phyloP scores from a whole-genome alignment of 2,329 filamentous ascomycete genomes.

The Harringtonia lauricola region DNA sequence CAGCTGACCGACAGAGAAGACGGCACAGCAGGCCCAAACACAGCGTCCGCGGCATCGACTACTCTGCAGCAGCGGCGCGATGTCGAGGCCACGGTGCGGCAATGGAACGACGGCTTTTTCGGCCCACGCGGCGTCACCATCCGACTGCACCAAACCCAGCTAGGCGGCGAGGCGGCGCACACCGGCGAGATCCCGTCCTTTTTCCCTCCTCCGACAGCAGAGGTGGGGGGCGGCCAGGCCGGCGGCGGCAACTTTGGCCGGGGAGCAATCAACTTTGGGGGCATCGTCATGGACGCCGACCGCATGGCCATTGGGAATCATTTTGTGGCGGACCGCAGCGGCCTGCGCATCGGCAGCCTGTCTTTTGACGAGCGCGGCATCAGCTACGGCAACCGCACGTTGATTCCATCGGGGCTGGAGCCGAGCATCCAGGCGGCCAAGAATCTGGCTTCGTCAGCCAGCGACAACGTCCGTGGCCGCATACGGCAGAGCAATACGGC shows the following conservation, averaged over 20 bases:
- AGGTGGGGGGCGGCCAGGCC: neutral
- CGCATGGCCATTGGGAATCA: conserved; percentile 29
- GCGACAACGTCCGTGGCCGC: too few relatives aligned
- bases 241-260: neutral
- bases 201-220: too few relatives aligned
- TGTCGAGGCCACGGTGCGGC: conserved; percentile 29
- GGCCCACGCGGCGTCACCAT: conserved; percentile 35
- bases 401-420: conserved; percentile 9
- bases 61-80: conserved; percentile 6
- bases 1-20: neutral
- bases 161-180: too few relatives aligned
- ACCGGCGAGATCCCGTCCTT: too few relatives aligned
- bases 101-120: conserved; percentile 51
- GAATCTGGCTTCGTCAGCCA: too few relatives aligned
- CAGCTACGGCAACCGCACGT: conserved; percentile 14
- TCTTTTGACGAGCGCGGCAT: conserved; percentile 26
- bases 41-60: neutral
- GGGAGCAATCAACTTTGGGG: conserved; percentile 23
- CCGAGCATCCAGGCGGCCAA: too few relatives aligned
- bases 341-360: conserved; percentile 34
- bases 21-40: too few relatives aligned
- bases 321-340: conserved; percentile 31
- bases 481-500: neutral
- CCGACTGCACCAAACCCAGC: neutral
- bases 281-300: conserved; percentile 31